A percentile compares a stretch with the other conserved stretches of the same genome.
These are phyloP conservation scores for Aureobasidium sp. DNA, from an alignment of 2,329 filamentous ascomycete species.

Conservation along the genomic window DNA sequence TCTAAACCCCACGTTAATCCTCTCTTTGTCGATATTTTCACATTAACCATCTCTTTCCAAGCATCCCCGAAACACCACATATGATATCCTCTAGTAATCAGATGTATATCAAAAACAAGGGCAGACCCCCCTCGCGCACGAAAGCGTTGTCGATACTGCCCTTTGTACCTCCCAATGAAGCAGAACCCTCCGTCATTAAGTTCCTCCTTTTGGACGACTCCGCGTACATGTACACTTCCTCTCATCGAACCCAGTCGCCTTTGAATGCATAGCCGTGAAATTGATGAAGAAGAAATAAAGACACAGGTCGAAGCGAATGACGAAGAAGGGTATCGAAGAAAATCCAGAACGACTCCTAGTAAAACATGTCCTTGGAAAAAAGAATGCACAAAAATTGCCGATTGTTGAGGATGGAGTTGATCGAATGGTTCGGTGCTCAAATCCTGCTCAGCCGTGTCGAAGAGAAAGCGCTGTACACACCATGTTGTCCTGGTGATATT, in stretches of 20 bases:
- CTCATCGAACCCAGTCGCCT: no score
- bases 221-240: background rate
- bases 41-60: conserved; percentile 1
- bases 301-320: conserved; percentile 12
- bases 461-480: background rate
- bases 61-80: background rate
- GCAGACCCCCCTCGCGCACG: background rate
- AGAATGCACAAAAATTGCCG: background rate
- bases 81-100: conserved; percentile 1
- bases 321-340: conserved; percentile 10
- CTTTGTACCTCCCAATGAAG: background rate
- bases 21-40: background rate
- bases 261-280: conserved; percentile 2
- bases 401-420: background rate
- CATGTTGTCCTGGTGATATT: background rate
- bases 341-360: background rate
- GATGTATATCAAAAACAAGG: background rate
- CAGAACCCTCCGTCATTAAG: background rate
- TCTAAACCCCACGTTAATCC: background rate
- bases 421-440: background rate
- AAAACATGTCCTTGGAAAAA: background rate
- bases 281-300: conserved; percentile 1
- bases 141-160: background rate
- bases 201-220: no score
- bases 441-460: background rate